Evolutionary conservation across 208 protist species (phyloP), one percentile per base, ranked within the genome.

Genomic region (Leishmania gerbilli): DNA sequence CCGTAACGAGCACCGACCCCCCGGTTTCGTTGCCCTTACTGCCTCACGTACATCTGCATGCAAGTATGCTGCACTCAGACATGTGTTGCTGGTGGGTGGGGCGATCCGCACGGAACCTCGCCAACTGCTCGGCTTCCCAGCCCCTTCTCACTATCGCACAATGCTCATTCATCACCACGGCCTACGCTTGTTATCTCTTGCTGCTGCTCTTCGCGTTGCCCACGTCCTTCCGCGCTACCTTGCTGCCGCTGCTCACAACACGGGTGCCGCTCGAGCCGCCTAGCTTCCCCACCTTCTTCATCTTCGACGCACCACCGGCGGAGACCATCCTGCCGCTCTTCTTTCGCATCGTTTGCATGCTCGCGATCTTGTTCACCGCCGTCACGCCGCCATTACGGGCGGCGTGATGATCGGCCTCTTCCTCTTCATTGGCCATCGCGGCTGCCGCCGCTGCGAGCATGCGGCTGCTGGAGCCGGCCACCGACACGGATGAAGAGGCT

Each of bases 271-370:
- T 81, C 9, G 71, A 56, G 31, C 79, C 83, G 9, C 79, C 67
- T 55, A 17, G 67, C 7, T 65, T 58, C 56, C 84, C 79, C 19
- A 93, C 75, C 67, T 80, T 74, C 81, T 93, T 93, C 84, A 91
- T 82, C 75, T 93, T 93, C 0, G 72, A 83, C 7, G 83, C 74
- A 3, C 83, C 88, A 7, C 74, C 53, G 3, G 84, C 62, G 24
- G 85, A 72, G 11, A 88, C 79, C 11, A 75, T 79, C 40, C 75
- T 62, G 49, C 77, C 79, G 40, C 79, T 79, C 71, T 79, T 82
- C 75, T 80, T 85, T 45, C 69, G 45, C 65, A 65, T 47, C 0
- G 37, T 19, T 40, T 81, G 74, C 88, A 89, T 91, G 69, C 85
- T 91, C 21, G 68, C 31, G 13, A 88, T 92, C 60, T 90, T 85